A percentile compares a stretch with the other conserved stretches of the same genome.
Conservation (phyloP, 148 eudicot genomes). For the Amaranthus hypochondriacus region DNA sequence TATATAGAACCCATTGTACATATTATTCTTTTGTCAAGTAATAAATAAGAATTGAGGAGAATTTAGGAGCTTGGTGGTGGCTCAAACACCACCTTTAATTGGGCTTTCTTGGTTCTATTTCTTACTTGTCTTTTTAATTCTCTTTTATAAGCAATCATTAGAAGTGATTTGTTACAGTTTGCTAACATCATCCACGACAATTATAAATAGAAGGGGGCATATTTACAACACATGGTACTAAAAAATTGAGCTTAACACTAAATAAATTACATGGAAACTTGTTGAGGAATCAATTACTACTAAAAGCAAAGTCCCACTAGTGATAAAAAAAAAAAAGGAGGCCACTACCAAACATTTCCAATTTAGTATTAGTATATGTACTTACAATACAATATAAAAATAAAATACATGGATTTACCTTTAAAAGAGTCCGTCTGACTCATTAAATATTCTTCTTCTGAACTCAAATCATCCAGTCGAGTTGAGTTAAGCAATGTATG, state of each 20-base stretch:
- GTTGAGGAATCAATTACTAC: neutral
- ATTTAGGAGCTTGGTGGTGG: too few relatives aligned
- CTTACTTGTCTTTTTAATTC: too few relatives aligned
- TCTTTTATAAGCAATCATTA: too few relatives aligned
- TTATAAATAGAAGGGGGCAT: neutral
- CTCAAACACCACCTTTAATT: too few relatives aligned
- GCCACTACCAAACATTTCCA: neutral
- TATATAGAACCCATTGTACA: too few relatives aligned
- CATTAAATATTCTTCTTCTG: neutral
- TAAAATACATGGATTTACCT: conserved; percentile 31
- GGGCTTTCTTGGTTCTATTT: too few relatives aligned
- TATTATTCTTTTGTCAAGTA: too few relatives aligned
- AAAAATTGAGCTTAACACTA: neutral
- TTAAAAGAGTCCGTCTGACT: conserved; percentile 44
- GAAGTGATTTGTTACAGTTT: too few relatives aligned
- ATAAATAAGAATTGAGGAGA: too few relatives aligned
- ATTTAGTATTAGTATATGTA: neutral
- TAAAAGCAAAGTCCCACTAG: neutral
- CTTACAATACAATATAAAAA: neutral
- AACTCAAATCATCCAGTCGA: neutral
- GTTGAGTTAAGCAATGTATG: conserved; percentile 15
- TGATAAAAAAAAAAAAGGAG: neutral
- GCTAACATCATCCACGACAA: neutral
- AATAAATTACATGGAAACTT: neutral
- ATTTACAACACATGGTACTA: neutral